Evolutionary conservation across 805 yeast species (phyloP).

Genomic region (Cyberlindnera japonica): DNA sequence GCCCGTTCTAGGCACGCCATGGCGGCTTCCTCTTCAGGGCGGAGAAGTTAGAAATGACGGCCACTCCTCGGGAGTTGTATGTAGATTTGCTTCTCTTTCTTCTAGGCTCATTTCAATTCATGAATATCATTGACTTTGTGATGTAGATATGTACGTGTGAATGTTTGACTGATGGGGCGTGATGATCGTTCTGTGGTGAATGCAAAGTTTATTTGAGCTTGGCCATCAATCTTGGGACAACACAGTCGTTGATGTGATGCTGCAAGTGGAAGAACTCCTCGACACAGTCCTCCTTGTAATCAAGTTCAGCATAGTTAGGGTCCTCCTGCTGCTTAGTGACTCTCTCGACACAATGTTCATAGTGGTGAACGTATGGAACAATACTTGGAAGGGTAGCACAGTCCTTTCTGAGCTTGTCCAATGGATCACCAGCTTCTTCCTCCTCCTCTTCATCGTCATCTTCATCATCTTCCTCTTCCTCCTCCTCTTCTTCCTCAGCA

Average conservation of each 20-base stretch:
- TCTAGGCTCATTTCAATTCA: slow-evolving; percentile 10
- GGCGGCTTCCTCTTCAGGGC: neutral
- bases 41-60: neutral
- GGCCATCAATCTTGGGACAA: slow-evolving; percentile 84
- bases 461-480: slow-evolving; percentile 46
- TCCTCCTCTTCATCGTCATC: slow-evolving; percentile 71
- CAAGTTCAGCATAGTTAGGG: slow-evolving; percentile 73
- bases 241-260: slow-evolving; percentile 89
- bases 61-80: neutral
- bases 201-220: slow-evolving; percentile 59
- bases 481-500: slow-evolving; percentile 25
- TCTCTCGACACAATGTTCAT: slow-evolving; percentile 91
- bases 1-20: too few species aligned
- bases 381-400: slow-evolving; percentile 68
- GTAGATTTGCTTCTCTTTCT: neutral
- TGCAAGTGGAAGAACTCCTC: slow-evolving; percentile 97
- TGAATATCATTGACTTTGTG: slow-evolving; percentile 10
- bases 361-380: slow-evolving; percentile 78
- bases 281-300: slow-evolving; percentile 93
- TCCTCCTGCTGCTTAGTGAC: slow-evolving; percentile 85
- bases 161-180: neutral
- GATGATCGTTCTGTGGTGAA: neutral
- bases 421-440: slow-evolving; percentile 63
- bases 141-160: neutral
- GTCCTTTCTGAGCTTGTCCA: slow-evolving; percentile 61